Conservation (phyloP, 495 filamentous ascomycete species). For the Cryomyces minteri region DNA sequence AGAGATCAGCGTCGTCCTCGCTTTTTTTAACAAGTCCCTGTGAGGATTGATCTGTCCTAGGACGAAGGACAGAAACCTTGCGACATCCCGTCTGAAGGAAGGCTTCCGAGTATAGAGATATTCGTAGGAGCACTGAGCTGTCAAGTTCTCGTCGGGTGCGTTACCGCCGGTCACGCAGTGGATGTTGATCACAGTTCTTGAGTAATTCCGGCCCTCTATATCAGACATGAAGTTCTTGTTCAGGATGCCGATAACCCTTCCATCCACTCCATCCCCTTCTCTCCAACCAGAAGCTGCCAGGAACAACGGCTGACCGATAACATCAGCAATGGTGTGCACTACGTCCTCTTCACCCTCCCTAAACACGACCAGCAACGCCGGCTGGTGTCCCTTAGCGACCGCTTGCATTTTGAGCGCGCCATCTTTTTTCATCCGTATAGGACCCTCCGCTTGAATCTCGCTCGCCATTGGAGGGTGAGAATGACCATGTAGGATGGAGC, state of each 20-base stretch:
- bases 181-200: conserved; percentile 38
- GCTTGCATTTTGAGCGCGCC: conserved; percentile 16
- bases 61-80: conserved; percentile 58
- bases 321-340: conserved; percentile 17
- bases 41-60: conserved; percentile 60
- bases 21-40: conserved; percentile 53
- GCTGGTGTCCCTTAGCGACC: conserved; percentile 11
- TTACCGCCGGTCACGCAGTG: conserved; percentile 55
- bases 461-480: too few relatives aligned
- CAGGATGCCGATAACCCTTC: conserved; percentile 13
- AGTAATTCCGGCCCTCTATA: conserved; percentile 5
- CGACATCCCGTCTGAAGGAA: conserved; percentile 55
- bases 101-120: conserved; percentile 57
- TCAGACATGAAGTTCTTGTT: conserved; percentile 4
- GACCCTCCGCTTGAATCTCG: too few relatives aligned
- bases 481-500: too few relatives aligned
- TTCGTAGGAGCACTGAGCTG: conserved; percentile 55
- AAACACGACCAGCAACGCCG: conserved; percentile 17
- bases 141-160: conserved; percentile 44
- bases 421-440: too few relatives aligned
- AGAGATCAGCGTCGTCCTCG: conserved; percentile 63
- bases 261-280: conserved; percentile 5
- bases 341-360: conserved; percentile 17
- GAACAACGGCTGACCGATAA: conserved; percentile 17
- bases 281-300: conserved; percentile 8